Base-by-base conservation (phyloP, 73 alveolate species). In the Paramecium pentaurelia region DNA sequence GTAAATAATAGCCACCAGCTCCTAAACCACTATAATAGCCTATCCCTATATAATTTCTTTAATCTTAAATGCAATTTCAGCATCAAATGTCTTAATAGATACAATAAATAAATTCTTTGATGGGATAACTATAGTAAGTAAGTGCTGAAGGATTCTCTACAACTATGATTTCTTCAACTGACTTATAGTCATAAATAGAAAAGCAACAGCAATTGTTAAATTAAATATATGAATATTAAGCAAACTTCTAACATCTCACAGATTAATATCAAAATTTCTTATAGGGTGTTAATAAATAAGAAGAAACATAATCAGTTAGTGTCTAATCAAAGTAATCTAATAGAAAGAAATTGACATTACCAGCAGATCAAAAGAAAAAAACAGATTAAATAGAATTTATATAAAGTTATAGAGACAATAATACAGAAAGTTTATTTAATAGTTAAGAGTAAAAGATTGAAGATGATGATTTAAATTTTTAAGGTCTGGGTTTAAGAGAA, bases 121-220 rank as follows among this genome's bases (percentile, higher is more conserved):
- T 80, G 91, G 75, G 75, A 27, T 36, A 80, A 47, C 12, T 80
- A 25, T 47, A 80, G 51, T 80, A 80, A 28, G 91, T 80, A 16
- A 32, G 91, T 80, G 91, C 91, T 40, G 91, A 80, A 32, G 91
- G 91, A 2, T 80, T 80, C 49, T 80, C 47, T 9, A 47, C 75
- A 10, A 60, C 75, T 8, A 20, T 45, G 58, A 22, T 49, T 18
- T 20, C 49, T 60, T 37, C 58, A 25, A 14, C 40, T 38, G 91
- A 80, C 75, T 64, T 80, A 27, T 36, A 80, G 73, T 25, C 47
- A 30, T 49, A 80, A 47, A 80, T 80, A 20, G 91, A 80, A 36
- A 80, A 80, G 8, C 77, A 80, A 36, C 14, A 80, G 58, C 12
- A 42, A 20, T 32, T 80, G 42, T 22, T 80, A 3, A 80, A 49